A percentile compares a stretch with the other conserved stretches of the same genome.
These are phyloP conservation scores for Drechslera avenae DNA, from an alignment of 2,329 filamentous ascomycete genomes.

Conservation along the genomic window DNA sequence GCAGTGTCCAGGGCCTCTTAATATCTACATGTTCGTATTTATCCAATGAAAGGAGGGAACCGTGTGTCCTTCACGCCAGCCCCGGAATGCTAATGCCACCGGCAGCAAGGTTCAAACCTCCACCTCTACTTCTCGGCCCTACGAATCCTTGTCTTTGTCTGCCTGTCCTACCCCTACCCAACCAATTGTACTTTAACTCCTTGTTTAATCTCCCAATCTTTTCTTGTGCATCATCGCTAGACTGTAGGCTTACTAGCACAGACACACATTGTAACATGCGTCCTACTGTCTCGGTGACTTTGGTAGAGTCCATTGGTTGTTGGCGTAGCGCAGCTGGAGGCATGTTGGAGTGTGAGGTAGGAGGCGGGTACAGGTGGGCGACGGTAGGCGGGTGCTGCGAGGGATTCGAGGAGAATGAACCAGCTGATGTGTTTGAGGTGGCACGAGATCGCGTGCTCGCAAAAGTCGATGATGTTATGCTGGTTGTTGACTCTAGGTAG, in stretches of 20 bases:
- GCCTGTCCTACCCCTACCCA: conserved; percentile 86
- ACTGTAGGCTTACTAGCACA: conserved; percentile 79
- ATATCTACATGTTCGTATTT: too few relatives aligned
- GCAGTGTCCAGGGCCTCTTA: too few relatives aligned
- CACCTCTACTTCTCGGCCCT: conserved; percentile 52
- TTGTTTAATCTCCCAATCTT: conserved; percentile 84
- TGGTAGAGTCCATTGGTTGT: conserved; percentile 60
- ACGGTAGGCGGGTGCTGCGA: conserved; percentile 22
- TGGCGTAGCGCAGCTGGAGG: conserved; percentile 31
- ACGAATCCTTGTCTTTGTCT: conserved; percentile 90
- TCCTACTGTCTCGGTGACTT: conserved; percentile 92
- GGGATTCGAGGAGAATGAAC: conserved; percentile 50
- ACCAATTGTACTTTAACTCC: conserved; percentile 94
- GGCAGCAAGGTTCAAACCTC: background rate
- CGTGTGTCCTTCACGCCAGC: background rate
- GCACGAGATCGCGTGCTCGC: conserved; percentile 70
- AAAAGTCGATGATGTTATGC: conserved; percentile 56
- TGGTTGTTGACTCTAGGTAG: conserved; percentile 71
- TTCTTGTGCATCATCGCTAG: conserved; percentile 72
- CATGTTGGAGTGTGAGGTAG: conserved; percentile 17
- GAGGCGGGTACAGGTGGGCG: conserved; percentile 15
- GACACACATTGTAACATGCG: conserved; percentile 96
- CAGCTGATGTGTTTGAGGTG: conserved; percentile 76
- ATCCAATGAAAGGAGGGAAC: too few relatives aligned
- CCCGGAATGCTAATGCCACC: background rate